Evolutionary conservation across 352 stramenopile species (phyloP), one percentile per base, ranked within the genome.

Genomic region (Phytophthora capsici): DNA sequence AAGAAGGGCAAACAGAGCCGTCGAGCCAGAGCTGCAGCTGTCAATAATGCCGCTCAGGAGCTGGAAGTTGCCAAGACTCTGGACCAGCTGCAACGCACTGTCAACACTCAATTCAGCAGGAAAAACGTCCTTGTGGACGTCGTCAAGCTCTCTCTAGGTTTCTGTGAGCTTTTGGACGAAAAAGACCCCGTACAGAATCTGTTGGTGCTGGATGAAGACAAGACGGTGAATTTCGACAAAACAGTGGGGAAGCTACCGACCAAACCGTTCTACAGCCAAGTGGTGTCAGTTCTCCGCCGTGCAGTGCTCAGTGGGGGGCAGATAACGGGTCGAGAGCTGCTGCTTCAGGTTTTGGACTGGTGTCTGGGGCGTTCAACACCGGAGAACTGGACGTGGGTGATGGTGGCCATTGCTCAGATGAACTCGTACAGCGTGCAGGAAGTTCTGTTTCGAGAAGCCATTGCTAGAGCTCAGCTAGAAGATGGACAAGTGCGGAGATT

Each of bases 1-100:
- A 93, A 91, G 68, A 91, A 91, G 57, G 54, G 82, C 48, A 87
- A 89, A 50, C 73, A 82, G 26, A 58, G 19, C 23, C 80, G 62
- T 38, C 73, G 60, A 41, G 37, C 41, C 4, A 68, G 55, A 62
- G 28, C 30, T 41, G 55, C 37, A 20, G 46, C 25, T 26, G 26
- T 51, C 16, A 64, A 41, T 60, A 57, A 37, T 38, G 46, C 48
- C 19, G 44, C 59, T 2, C 43, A 51, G 3, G 38, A 67, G 20
- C 38, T 51, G n/a, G 77, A 89, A 26, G 50, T 91, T 19, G 54
- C 75, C 13, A 59, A 67, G 28, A 72, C 70, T 17, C 60, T 93
- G 25, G 16, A 66, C 20, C 48, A 68, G 23, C 37, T 93, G 37
- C 70, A 85, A 8, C 50, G 69, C 28, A 77, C 73, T 16, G 69